Conservation (phyloP, 805 yeast species). For the Starmerella lactis-condensi region DNA sequence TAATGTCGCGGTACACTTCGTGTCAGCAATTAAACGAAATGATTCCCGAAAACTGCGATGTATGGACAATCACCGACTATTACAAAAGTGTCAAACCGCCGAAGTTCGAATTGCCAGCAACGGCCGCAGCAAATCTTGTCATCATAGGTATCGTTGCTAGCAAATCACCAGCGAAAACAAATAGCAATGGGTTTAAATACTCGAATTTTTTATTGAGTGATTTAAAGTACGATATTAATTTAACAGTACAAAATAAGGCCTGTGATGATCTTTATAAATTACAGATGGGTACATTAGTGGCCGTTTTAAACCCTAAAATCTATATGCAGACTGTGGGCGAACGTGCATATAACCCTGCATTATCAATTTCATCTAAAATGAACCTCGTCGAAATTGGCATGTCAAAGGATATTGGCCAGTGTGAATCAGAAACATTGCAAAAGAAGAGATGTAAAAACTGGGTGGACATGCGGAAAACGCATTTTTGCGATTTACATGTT, state of each 20-base stretch:
- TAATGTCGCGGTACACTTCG: constrained; percentile 10
- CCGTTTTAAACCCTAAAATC: constrained; percentile 55
- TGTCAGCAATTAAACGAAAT: constrained; percentile 2
- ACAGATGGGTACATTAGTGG: constrained; percentile 54
- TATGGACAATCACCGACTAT: constrained; percentile 9
- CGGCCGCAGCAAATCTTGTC: constrained; percentile 51
- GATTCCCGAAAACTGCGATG: constrained; percentile 9
- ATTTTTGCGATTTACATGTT: constrained; percentile 54
- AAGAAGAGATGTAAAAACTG: constrained; percentile 41
- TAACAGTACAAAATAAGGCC: constrained; percentile 49
- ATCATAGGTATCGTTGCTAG: constrained; percentile 47
- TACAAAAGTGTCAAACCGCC: constrained; percentile 43
- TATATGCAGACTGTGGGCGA: constrained; percentile 16
- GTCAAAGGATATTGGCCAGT: constrained; percentile 47
- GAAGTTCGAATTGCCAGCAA: constrained; percentile 41
- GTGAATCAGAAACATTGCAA: constrained; percentile 30
- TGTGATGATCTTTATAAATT: constrained; percentile 57
- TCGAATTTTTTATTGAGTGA: constrained; percentile 49
- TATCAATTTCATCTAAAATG: constrained; percentile 34
- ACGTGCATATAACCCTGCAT: constrained; percentile 27
- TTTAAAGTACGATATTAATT: constrained; percentile 38
- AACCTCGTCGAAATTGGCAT: constrained; percentile 57
- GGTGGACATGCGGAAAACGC: constrained; percentile 35
- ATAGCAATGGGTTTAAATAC: constrained; percentile 30
- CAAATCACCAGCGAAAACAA: constrained; percentile 36